Evolutionary conservation across 805 yeast genomes (phyloP).

Genomic region (Candida saitoana): DNA sequence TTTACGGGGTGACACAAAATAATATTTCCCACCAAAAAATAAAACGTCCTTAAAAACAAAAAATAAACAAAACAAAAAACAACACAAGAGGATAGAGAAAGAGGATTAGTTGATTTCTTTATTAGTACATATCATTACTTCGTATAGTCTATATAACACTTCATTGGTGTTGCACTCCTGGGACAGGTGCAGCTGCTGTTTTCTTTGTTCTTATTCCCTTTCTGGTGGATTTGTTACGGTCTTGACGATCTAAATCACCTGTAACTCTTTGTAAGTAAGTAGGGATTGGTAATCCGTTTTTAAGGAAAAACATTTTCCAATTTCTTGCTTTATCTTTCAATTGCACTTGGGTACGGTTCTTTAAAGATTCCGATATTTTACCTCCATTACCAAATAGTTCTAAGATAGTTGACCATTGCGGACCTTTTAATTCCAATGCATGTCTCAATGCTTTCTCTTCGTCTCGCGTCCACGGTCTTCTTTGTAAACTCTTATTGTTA

Average conservation of each 20-base stretch:
- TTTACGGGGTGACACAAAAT: neutral
- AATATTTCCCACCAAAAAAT: neutral
- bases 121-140: neutral
- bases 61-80: no score
- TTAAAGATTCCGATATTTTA: constrained; percentile 71
- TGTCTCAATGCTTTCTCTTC: constrained; percentile 82
- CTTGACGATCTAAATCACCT: constrained; percentile 69
- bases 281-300: constrained; percentile 74
- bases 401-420: constrained; percentile 88
- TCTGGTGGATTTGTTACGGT: constrained; percentile 34
- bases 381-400: constrained; percentile 96
- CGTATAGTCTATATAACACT: neutral
- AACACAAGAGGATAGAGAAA: no score
- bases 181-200: constrained; percentile 41
- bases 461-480: constrained; percentile 81
- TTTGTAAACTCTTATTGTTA: constrained; percentile 21
- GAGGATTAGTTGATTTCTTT: no score
- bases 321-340: constrained; percentile 95
- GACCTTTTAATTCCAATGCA: constrained; percentile 81
- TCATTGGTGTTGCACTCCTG: constrained; percentile 13
- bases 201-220: constrained; percentile 22
- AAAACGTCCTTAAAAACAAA: neutral
- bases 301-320: constrained; percentile 84
- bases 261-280: constrained; percentile 78
- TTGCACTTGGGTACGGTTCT: constrained; percentile 86